Percentiles rank a stretch among this genome's conserved stretches.
These are phyloP conservation scores for Angophora floribunda DNA, from an alignment of 345 rosid species.

Conservation along the genomic window DNA sequence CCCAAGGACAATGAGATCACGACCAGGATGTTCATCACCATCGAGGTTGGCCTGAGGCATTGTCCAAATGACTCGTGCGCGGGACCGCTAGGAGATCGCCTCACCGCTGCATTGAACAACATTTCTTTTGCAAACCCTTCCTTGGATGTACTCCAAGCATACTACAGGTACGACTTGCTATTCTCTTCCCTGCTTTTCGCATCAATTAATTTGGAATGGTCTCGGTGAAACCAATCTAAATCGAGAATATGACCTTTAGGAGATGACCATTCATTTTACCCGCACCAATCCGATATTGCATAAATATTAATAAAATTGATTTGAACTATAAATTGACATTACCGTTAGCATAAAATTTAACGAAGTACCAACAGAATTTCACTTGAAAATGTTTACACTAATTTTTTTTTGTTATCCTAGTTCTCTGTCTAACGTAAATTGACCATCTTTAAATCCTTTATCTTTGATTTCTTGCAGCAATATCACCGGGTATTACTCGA, in stretches of 20 bases:
- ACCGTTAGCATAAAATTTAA: too few relatives aligned
- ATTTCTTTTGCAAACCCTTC: constrained; percentile 18
- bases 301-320: too few relatives aligned
- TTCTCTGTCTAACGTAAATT: too few relatives aligned
- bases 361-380: too few relatives aligned
- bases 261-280: too few relatives aligned
- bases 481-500: constrained; percentile 17
- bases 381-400: too few relatives aligned
- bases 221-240: too few relatives aligned
- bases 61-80: constrained; percentile 13
- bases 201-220: too few relatives aligned
- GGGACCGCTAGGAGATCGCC: constrained; percentile 19
- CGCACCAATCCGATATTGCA: too few relatives aligned
- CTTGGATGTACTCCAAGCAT: constrained; percentile 28
- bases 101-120: constrained; percentile 38
- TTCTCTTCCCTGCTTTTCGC: not conserved
- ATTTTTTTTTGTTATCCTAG: not conserved
- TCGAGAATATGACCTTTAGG: too few relatives aligned
- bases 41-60: not conserved
- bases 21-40: not conserved
- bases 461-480: not conserved
- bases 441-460: too few relatives aligned
- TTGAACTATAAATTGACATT: too few relatives aligned
- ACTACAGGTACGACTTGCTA: constrained; percentile 6
- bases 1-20: constrained; percentile 1